phyloP scores from a whole-genome alignment of 2,329 filamentous ascomycete genomes.

The Pestalotiopsis sp. region DNA sequence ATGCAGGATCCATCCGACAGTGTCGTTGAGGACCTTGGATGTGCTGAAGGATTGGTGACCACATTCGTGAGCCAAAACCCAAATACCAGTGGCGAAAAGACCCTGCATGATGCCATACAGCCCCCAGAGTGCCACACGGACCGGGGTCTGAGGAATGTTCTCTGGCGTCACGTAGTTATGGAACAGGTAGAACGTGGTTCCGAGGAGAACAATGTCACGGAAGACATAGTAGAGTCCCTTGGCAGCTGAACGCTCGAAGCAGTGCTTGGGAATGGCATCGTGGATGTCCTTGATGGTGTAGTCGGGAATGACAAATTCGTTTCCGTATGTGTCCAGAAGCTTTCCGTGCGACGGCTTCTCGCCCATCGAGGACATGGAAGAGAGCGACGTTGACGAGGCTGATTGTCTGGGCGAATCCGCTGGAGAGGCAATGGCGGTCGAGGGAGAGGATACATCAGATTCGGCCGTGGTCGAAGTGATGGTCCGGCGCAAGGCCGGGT shows the following conservation, averaged over 20 bases:
- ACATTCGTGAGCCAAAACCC: constrained; percentile 97
- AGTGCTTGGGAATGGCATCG: constrained; percentile 96
- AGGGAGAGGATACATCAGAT: constrained; percentile 50
- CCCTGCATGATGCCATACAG: constrained; percentile 82
- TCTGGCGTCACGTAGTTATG: constrained; percentile 89
- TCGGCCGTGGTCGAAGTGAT: constrained; percentile 41
- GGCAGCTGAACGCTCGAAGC: constrained; percentile 83
- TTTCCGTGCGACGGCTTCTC: constrained; percentile 54
- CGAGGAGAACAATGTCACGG: constrained; percentile 75
- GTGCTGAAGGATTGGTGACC: constrained; percentile 95
- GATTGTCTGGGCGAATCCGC: constrained; percentile 61
- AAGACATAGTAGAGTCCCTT: constrained; percentile 80
- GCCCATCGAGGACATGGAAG: constrained; percentile 76
- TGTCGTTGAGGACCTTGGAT: constrained; percentile 89
- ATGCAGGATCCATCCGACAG: constrained; percentile 89
- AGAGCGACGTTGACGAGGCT: constrained; percentile 87
- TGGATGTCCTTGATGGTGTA: constrained; percentile 98
- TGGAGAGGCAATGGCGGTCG: constrained; percentile 60
- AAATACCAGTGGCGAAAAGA: constrained; percentile 89
- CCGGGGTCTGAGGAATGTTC: constrained; percentile 69
- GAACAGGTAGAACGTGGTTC: constrained; percentile 81
- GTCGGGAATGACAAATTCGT: constrained; percentile 89
- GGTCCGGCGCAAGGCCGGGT: constrained; percentile 50
- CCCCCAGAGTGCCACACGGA: constrained; percentile 65
- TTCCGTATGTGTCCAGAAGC: constrained; percentile 90